phyloP scores from a whole-genome alignment of 225 moss, liverwort and hornwort species.

The Rhytidiadelphus loreus region DNA sequence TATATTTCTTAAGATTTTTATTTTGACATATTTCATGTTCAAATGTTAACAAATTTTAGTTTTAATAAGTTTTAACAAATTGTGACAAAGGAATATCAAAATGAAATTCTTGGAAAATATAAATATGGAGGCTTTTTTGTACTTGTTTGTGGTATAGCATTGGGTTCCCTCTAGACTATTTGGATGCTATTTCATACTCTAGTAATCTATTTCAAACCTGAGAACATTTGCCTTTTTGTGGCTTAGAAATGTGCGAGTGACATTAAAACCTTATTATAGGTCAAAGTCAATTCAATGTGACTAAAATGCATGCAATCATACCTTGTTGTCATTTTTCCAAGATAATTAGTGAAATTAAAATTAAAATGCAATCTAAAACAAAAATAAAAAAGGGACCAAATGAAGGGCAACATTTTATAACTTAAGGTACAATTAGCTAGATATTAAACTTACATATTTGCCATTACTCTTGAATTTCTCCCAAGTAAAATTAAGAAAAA shows the following conservation, averaged over 20 bases:
- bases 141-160: neutral
- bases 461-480: neutral
- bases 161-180: fast-evolving
- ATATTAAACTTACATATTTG: neutral
- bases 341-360: neutral
- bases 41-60: neutral
- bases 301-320: neutral
- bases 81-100: neutral
- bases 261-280: neutral
- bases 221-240: neutral
- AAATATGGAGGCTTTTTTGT: neutral
- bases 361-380: neutral
- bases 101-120: neutral
- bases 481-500: neutral
- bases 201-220: neutral
- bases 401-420: neutral
- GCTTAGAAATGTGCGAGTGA: neutral
- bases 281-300: neutral
- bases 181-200: neutral
- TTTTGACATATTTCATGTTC: neutral
- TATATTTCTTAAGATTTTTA: neutral
- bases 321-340: neutral
- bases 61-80: neutral
- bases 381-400: neutral
- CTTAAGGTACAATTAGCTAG: neutral